A percentile compares a stretch with the other conserved stretches of the same genome.
These are phyloP conservation scores for Ustanciosporium gigantosporum DNA, from an alignment of 1,284 basidiomycete species.

Conservation along the genomic window DNA sequence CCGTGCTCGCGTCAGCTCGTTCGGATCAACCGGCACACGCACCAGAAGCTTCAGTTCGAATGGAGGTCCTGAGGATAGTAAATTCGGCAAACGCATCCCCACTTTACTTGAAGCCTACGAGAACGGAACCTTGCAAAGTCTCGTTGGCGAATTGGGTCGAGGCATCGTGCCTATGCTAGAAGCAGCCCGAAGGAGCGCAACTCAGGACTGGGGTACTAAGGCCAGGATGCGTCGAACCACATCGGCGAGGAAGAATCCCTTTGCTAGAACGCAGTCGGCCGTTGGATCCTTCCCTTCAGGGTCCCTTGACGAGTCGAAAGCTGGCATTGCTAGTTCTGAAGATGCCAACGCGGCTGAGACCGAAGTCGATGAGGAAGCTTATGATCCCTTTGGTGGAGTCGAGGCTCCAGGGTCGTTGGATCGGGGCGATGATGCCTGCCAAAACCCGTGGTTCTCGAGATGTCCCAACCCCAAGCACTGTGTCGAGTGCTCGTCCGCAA, in stretches of 20 bases:
- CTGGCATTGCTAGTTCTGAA: neutral
- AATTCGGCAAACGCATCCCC: conserved; percentile 23
- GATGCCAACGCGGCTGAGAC: neutral
- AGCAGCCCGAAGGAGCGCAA: conserved; percentile 51
- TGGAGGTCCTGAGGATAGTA: conserved; percentile 27
- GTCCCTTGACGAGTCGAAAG: neutral
- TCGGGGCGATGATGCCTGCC: conserved; percentile 42
- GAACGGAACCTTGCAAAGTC: conserved; percentile 43
- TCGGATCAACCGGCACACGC: conserved; percentile 25
- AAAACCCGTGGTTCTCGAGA: conserved; percentile 48
- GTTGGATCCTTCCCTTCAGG: conserved; percentile 4
- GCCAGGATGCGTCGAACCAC: conserved; percentile 19
- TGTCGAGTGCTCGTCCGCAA: conserved; percentile 1
- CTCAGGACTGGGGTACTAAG: conserved; percentile 45
- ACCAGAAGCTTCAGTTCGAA: conserved; percentile 30
- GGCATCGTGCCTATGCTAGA: conserved; percentile 40
- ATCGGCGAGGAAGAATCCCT: conserved; percentile 1
- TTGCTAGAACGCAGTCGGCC: conserved; percentile 8
- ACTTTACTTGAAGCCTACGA: conserved; percentile 52
- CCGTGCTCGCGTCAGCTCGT: conserved; percentile 8
- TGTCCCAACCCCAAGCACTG: conserved; percentile 49
- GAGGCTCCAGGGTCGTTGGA: conserved; percentile 40
- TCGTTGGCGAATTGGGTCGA: conserved; percentile 36
- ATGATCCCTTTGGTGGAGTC: conserved; percentile 28
- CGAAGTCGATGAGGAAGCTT: conserved; percentile 3